Conservation (phyloP, 495 filamentous ascomycete genomes). For the Letharia lupina region DNA sequence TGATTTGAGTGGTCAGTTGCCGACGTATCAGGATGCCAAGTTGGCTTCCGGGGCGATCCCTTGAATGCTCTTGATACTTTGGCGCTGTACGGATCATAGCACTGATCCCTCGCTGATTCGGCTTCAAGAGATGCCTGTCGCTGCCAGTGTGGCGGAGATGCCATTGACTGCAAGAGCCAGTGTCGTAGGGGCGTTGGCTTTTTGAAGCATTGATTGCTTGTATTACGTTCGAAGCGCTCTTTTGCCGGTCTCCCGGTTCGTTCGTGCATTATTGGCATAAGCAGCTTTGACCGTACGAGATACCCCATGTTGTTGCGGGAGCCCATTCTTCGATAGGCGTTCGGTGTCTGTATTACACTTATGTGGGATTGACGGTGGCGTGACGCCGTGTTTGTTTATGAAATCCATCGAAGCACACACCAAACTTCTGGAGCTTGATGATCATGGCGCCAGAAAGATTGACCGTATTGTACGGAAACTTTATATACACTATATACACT, state of each 20-base stretch:
- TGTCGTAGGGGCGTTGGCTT: neutral
- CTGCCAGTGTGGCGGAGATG: no score
- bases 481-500: no score
- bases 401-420: no score
- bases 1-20: neutral
- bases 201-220: neutral
- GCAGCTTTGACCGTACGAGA: neutral
- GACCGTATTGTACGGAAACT: no score
- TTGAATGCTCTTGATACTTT: neutral
- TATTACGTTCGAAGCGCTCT: neutral
- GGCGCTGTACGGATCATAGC: neutral
- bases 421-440: no score
- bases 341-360: neutral
- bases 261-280: neutral
- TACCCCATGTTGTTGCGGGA: neutral
- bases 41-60: neutral
- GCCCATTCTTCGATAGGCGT: neutral
- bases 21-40: conserved; percentile 8
- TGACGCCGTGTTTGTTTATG: neutral
- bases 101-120: no score
- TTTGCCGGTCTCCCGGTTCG: neutral
- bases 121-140: no score
- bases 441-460: no score
- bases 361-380: neutral
- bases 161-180: neutral